These are phyloP conservation scores for Lolium rigidum DNA, from an alignment of 176 grass and related monocot genomes.

Conservation along the genomic window DNA sequence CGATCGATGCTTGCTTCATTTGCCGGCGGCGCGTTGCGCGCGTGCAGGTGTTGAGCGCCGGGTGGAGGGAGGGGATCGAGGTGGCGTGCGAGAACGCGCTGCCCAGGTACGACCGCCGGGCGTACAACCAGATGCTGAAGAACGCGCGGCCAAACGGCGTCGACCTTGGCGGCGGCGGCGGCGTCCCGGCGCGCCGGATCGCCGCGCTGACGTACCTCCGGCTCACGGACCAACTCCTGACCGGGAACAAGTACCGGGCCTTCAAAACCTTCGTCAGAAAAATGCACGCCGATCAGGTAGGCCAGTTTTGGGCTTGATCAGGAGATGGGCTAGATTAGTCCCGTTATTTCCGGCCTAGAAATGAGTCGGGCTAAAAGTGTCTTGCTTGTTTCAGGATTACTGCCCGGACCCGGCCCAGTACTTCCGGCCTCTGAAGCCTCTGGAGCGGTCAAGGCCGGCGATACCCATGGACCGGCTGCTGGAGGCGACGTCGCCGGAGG, in stretches of 20 bases:
- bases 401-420: conserved; percentile 57
- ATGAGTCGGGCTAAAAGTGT: too few relatives aligned
- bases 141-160: conserved; percentile 69
- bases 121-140: conserved; percentile 75
- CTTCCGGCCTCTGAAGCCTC: conserved; percentile 45
- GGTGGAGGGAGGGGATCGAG: conserved; percentile 70
- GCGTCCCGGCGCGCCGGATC: conserved; percentile 41
- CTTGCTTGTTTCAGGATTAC: conserved; percentile 51
- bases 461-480: conserved; percentile 54
- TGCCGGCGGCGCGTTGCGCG: too few relatives aligned
- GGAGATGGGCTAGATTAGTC: too few relatives aligned
- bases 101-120: conserved; percentile 58
- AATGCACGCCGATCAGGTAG: conserved; percentile 78
- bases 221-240: conserved; percentile 61
- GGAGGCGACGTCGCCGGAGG: conserved; percentile 48
- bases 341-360: too few relatives aligned
- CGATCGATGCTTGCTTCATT: too few relatives aligned
- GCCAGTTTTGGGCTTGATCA: neutral
- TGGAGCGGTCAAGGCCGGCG: conserved; percentile 57
- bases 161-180: neutral
- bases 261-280: conserved; percentile 74
- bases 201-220: conserved; percentile 77
- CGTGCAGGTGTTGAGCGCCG: conserved; percentile 64
- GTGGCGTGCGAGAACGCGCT: conserved; percentile 89
- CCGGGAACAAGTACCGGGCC: conserved; percentile 55